Evolutionary conservation across 2,329 filamentous ascomycete genomes (phyloP), one percentile per base, ranked within the genome.

Genomic region (Stachybotrys chlorohalonatus): DNA sequence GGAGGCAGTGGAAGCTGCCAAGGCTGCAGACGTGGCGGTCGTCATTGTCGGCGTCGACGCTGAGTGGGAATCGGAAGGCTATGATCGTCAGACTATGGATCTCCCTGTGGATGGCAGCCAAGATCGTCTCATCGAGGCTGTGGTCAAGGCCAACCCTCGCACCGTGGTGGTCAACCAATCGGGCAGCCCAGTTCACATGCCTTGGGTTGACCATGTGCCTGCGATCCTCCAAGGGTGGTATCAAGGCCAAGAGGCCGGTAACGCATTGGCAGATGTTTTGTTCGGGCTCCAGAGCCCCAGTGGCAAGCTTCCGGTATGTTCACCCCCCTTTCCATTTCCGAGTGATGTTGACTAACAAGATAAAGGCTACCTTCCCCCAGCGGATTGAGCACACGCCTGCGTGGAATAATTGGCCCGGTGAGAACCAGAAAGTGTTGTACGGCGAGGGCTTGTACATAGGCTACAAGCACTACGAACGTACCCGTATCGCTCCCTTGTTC

Each of bases 21-120:
- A 73, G 57, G 74, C 75, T 2, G 82, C 84, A 0, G 85, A 89
- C 62, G 82, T 87, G 13, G 86, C 85, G 2, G 73, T 90, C 7
- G 76, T 90, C 1, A 78, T 89, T 51, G 80, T 87, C 9, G 86
- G 86, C 1, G 74, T 89, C 1, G 86, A 89, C 64, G 81, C 81
- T 6, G 86, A 90, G 65, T 90, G 85, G 85, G 86, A 90, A 64
- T 87, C 85, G 1, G 86, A 89, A 66, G 86, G 86, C 1, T 87
- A 87, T 56, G 86, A 89, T 64, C 78, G 85, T 50, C 87, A 87
- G 65, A 88, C 89, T 60, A 76, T 90, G 58, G 87, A 86, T 15
- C 71, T 89, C 3, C 89, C 87, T 76, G 75, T 66, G 1, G 65
- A 72, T n/a, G 70, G 83, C 52, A 64, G 60, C n/a, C 63, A 65